These are phyloP conservation scores for Trichoderma sp. DNA, from an alignment of 2,329 filamentous ascomycete genomes.

Conservation along the genomic window DNA sequence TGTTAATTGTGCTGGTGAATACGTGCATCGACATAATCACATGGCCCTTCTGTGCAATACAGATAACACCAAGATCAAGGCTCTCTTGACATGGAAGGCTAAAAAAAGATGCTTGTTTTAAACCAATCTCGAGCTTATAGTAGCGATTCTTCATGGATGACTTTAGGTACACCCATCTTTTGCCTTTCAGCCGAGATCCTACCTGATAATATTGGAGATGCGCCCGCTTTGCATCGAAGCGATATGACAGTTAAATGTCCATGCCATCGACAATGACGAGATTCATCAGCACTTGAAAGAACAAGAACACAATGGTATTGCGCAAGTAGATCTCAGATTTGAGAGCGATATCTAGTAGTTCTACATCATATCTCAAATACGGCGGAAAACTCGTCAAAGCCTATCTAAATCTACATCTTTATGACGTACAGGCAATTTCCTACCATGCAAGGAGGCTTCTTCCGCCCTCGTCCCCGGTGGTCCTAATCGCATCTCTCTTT, in stretches of 20 bases:
- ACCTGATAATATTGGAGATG: background rate
- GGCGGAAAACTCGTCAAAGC: background rate
- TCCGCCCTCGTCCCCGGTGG: background rate
- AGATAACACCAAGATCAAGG: background rate
- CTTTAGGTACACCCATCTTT: background rate
- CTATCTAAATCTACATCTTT: background rate
- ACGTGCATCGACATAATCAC: background rate
- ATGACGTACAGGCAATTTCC: background rate
- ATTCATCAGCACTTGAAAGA: background rate
- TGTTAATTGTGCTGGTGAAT: background rate
- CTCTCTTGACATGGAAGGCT: background rate
- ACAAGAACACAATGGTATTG: background rate
- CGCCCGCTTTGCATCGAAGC: background rate
- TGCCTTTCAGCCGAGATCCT: background rate
- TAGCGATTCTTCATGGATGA: background rate
- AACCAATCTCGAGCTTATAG: background rate
- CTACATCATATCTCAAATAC: background rate
- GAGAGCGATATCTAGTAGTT: too few species aligned
- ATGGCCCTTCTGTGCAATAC: background rate
- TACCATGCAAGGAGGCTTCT: background rate
- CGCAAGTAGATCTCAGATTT: background rate
- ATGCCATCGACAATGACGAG: background rate
- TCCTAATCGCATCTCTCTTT: background rate
- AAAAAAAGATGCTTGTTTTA: background rate
- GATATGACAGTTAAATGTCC: background rate